These are phyloP conservation scores for Sporothrix brunneoviolacea DNA, from an alignment of 2,329 filamentous ascomycete species.

Conservation along the genomic window DNA sequence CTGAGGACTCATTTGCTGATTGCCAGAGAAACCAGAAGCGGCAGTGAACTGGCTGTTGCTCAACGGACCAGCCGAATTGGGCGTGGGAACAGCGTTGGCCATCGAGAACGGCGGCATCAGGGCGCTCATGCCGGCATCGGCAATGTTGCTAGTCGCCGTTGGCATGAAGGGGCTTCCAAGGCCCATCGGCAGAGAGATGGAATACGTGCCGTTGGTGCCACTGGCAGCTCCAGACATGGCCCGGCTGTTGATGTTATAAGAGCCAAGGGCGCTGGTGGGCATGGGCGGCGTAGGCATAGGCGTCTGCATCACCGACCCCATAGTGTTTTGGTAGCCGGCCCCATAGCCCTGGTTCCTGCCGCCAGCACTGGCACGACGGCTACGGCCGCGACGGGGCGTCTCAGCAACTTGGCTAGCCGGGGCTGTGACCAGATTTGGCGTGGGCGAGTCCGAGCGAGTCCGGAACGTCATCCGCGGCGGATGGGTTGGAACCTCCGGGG, in stretches of 20 bases:
- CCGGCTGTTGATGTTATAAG: neutral
- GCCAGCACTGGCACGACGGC: neutral
- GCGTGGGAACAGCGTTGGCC: neutral
- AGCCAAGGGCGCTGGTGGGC: neutral
- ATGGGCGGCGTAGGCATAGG: neutral
- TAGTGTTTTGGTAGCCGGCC: neutral
- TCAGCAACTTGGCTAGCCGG: neutral
- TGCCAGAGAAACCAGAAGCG: neutral
- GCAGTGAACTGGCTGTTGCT: neutral
- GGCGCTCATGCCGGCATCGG: neutral
- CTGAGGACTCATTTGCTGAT: neutral
- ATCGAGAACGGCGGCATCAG: neutral
- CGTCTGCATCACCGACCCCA: neutral
- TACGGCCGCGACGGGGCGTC: neutral
- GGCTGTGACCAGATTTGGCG: conserved; percentile 1
- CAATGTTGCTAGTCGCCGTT: neutral
- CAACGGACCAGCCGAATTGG: neutral
- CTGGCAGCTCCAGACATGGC: neutral
- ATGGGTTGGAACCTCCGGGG: conserved; percentile 1
- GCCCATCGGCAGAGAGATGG: neutral
- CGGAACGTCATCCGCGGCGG: conserved; percentile 8
- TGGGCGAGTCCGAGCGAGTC: conserved; percentile 1
- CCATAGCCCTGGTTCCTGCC: neutral
- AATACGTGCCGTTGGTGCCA: conserved; percentile 1
- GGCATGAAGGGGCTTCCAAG: conserved; percentile 5